Evolutionary conservation across 1,284 basidiomycete genomes (phyloP).

Genomic region (Veloboletus limbatus): DNA sequence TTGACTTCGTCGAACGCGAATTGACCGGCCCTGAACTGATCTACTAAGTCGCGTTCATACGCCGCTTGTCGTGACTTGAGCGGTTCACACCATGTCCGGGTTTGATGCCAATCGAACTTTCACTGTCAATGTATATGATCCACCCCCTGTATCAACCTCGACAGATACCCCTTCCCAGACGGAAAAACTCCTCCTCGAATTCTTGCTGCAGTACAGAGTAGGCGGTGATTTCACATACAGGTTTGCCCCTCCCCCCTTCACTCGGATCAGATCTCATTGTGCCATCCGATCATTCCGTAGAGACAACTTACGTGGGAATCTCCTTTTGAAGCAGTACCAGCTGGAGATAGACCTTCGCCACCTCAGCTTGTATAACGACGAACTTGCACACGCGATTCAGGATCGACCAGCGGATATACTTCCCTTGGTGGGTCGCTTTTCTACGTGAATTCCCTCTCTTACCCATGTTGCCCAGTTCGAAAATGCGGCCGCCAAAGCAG

Average conservation of each 20-base stretch:
- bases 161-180: constrained; percentile 75
- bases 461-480: constrained; percentile 64
- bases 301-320: constrained; percentile 86
- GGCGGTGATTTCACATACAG: constrained; percentile 89
- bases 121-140: constrained; percentile 70
- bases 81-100: constrained; percentile 50
- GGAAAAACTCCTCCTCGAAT: constrained; percentile 79
- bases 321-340: constrained; percentile 88
- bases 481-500: constrained; percentile 80
- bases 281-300: constrained; percentile 41
- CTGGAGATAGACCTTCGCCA: constrained; percentile 93
- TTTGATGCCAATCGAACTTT: constrained; percentile 81
- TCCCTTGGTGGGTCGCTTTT: constrained; percentile 61
- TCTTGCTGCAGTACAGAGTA: constrained; percentile 83
- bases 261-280: background rate
- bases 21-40: constrained; percentile 44
- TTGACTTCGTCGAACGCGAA: constrained; percentile 46
- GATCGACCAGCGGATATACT: constrained; percentile 88
- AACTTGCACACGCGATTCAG: constrained; percentile 88
- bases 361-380: constrained; percentile 89
- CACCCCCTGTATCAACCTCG: constrained; percentile 45
- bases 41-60: constrained; percentile 10
- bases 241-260: constrained; percentile 32
- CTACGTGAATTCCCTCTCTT: background rate
- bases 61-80: constrained; percentile 5